phyloP scores from a whole-genome alignment of 139 green algal genomes.

The Auxenochlorella protothecoides region DNA sequence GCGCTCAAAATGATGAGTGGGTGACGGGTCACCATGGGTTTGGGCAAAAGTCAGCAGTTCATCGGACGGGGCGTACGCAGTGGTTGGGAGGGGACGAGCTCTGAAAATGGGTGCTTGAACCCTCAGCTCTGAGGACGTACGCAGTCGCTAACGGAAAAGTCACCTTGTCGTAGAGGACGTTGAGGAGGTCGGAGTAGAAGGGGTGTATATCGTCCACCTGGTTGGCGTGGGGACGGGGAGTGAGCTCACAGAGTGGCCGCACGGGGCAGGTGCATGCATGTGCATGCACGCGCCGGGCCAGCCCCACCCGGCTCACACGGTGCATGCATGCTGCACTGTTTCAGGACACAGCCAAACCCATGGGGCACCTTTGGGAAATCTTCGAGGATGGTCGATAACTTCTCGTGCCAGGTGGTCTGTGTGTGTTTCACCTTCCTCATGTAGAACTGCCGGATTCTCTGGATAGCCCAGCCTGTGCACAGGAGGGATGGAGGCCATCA shows the following conservation, averaged over 20 bases:
- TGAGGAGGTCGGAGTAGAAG: slow-evolving; percentile 97
- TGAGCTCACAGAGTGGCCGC: too few species aligned
- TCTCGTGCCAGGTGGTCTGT: slow-evolving; percentile 87
- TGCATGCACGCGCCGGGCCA: not conserved
- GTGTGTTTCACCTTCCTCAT: slow-evolving; percentile 95
- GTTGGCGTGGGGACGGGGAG: too few species aligned
- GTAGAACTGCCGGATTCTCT: slow-evolving; percentile 97
- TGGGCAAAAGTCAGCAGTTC: too few species aligned
- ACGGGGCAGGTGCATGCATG: too few species aligned
- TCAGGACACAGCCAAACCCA: not conserved
- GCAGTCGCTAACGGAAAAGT: not conserved
- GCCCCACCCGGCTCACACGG: not conserved
- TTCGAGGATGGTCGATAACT: slow-evolving; percentile 83
- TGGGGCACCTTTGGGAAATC: slow-evolving; percentile 83
- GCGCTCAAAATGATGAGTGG: not conserved
- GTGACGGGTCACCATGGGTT: too few species aligned
- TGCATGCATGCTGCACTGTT: not conserved
- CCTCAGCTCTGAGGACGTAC: not conserved
- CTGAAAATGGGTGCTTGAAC: too few species aligned
- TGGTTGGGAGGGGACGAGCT: too few species aligned
- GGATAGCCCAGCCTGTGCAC: slow-evolving; percentile 69
- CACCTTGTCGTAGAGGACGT: slow-evolving; percentile 96
- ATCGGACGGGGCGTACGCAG: too few species aligned
- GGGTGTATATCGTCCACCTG: slow-evolving; percentile 95
- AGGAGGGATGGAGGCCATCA: not conserved